Conservation (phyloP, 2,329 filamentous ascomycete genomes). For the Talaromyces sp. region DNA sequence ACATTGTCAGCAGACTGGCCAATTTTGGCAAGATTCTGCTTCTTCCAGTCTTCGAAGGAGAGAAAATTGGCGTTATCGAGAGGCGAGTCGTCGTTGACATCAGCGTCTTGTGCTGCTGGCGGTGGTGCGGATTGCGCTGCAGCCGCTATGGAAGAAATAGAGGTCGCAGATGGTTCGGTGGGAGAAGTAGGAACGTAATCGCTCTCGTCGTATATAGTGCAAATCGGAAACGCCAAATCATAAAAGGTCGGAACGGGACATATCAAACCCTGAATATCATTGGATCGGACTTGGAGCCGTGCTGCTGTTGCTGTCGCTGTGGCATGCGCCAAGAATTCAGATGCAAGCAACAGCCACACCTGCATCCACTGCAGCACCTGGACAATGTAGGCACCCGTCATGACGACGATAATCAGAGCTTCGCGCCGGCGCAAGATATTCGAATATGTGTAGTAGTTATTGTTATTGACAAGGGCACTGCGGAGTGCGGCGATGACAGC, state of each 20-base stretch:
- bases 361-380: constrained; percentile 16
- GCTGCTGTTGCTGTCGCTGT: background rate
- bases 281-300: background rate
- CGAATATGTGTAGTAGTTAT: background rate
- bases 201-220: constrained; percentile 10
- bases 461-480: constrained; percentile 6
- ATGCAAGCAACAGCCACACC: constrained; percentile 17
- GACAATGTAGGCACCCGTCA: constrained; percentile 6
- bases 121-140: background rate
- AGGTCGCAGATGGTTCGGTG: constrained; percentile 2
- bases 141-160: constrained; percentile 7
- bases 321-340: constrained; percentile 12
- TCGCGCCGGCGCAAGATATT: constrained; percentile 11
- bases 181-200: background rate
- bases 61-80: constrained; percentile 79
- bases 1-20: constrained; percentile 72
- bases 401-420: constrained; percentile 5
- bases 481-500: constrained; percentile 15
- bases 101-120: constrained; percentile 10
- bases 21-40: constrained; percentile 79
- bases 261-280: background rate
- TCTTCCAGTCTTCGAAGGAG: constrained; percentile 98
- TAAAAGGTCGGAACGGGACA: constrained; percentile 2
- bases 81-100: constrained; percentile 55
- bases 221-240: constrained; percentile 10